Percentiles rank a stretch among this genome's conserved stretches.
Conservation (phyloP, 345 rosid genomes). For the Crucihimalaya himalaica region DNA sequence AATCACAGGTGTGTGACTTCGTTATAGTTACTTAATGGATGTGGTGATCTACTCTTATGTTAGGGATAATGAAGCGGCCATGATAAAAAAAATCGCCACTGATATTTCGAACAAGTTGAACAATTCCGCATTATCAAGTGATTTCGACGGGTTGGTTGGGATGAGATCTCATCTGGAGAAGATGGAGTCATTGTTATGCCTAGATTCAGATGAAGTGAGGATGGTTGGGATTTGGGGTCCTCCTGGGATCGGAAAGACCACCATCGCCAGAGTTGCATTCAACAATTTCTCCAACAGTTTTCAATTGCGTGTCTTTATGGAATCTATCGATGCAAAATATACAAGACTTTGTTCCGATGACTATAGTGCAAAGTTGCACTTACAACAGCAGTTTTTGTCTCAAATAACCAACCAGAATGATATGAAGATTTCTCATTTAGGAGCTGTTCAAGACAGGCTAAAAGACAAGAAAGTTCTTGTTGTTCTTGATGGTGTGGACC, state of each 20-base stretch:
- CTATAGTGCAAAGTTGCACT: background rate
- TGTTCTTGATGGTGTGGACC: constrained; percentile 3
- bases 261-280: background rate
- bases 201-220: background rate
- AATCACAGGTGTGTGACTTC: too few relatives aligned
- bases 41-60: too few relatives aligned
- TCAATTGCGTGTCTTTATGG: too few relatives aligned
- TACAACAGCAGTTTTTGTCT: background rate
- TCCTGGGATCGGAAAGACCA: background rate
- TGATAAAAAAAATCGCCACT: background rate
- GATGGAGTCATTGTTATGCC: background rate
- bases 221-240: constrained; percentile 12
- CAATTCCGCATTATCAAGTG: background rate
- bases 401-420: background rate
- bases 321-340: background rate
- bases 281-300: background rate
- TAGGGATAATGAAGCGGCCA: background rate
- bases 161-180: background rate
- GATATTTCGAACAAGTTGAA: background rate
- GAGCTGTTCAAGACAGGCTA: background rate
- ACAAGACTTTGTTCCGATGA: background rate
- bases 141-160: background rate
- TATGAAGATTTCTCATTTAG: background rate
- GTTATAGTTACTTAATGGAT: too few relatives aligned
- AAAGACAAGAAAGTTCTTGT: constrained; percentile 1